Percentiles rank a stretch among this genome's conserved stretches.
Conservation (phyloP, 208 protist species). For the Trypanosoma conorhini region DNA sequence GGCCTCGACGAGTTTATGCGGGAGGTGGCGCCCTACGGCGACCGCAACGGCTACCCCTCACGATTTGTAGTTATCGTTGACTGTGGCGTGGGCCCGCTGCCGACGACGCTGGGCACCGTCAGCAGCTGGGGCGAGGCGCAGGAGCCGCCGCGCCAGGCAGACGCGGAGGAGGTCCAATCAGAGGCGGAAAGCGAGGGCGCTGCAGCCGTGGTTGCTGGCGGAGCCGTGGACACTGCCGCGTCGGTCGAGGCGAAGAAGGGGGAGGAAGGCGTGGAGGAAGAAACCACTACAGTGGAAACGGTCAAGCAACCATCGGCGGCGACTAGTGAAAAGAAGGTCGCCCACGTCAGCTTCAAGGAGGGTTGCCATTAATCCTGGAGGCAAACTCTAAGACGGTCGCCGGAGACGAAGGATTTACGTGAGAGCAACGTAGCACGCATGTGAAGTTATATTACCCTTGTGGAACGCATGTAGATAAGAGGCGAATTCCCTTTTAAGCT, state of each 20-base stretch:
- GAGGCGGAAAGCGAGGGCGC: background rate
- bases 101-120: constrained; percentile 7
- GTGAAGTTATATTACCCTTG: background rate
- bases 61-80: constrained; percentile 75
- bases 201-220: background rate
- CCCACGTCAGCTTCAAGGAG: background rate
- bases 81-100: constrained; percentile 58
- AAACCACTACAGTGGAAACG: background rate
- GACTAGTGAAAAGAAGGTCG: background rate
- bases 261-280: constrained; percentile 8
- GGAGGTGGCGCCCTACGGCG: constrained; percentile 63
- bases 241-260: background rate
- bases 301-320: background rate
- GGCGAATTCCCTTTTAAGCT: background rate
- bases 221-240: background rate
- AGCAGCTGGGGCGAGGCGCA: background rate
- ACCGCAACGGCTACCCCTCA: constrained; percentile 64
- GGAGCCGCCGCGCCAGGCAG: background rate
- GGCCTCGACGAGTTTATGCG: constrained; percentile 61
- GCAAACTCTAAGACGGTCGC: background rate
- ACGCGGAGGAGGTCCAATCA: background rate
- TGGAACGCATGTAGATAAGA: background rate
- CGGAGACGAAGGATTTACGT: background rate
- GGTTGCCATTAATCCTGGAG: background rate
- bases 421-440: background rate